These are phyloP conservation scores for Panus rudis DNA, from an alignment of 768 basidiomycete genomes.

Conservation along the genomic window DNA sequence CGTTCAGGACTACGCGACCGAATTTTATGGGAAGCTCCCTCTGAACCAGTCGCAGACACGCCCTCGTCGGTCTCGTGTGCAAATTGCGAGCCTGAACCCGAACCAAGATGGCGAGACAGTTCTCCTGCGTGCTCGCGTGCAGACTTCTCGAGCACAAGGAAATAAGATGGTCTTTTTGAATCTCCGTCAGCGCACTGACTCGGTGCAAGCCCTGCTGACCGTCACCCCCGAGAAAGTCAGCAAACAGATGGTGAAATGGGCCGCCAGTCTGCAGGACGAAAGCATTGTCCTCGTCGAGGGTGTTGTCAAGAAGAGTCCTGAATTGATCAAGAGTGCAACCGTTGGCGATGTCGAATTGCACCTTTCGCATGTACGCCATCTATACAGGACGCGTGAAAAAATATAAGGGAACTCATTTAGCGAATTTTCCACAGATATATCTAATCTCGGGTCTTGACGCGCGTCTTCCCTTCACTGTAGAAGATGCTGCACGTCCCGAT, in stretches of 20 bases:
- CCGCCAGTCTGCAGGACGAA: constrained; percentile 69
- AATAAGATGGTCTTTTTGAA: constrained; percentile 94
- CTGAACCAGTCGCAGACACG: constrained; percentile 89
- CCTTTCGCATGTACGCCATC: constrained; percentile 58
- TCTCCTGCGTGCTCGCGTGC: constrained; percentile 82
- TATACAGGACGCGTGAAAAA: background rate
- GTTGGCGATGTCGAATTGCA: constrained; percentile 85
- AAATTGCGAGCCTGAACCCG: constrained; percentile 58
- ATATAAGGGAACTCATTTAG: background rate
- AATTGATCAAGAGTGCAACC: constrained; percentile 87
- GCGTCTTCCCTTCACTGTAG: constrained; percentile 83
- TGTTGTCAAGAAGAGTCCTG: constrained; percentile 65
- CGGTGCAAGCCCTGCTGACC: constrained; percentile 80
- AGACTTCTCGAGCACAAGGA: constrained; percentile 87
- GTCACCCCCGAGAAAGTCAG: constrained; percentile 73
- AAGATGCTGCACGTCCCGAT: constrained; percentile 87
- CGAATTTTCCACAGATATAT: constrained; percentile 62
- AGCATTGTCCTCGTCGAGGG: constrained; percentile 91
- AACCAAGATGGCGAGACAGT: constrained; percentile 66
- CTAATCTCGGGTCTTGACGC: constrained; percentile 74
- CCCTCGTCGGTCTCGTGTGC: constrained; percentile 47
- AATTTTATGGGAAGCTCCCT: constrained; percentile 83
- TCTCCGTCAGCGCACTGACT: constrained; percentile 79
- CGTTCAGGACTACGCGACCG: constrained; percentile 63
- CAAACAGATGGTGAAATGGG: constrained; percentile 98